A percentile compares a stretch with the other conserved stretches of the same genome.
These are phyloP conservation scores for Huntiella decipiens DNA, from an alignment of 2,329 filamentous ascomycete genomes.

Conservation along the genomic window DNA sequence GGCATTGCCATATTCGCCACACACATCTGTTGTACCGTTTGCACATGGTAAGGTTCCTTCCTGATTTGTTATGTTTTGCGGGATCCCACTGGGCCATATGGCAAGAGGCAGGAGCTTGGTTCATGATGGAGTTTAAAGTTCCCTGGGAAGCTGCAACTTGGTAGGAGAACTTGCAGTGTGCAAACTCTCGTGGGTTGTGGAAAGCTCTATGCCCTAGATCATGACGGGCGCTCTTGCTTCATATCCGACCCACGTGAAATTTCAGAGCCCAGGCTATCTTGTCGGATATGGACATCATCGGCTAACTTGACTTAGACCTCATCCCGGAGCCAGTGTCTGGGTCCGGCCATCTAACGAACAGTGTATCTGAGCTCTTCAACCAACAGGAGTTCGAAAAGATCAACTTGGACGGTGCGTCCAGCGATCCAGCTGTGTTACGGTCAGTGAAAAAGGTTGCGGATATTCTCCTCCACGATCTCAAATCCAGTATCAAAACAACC, in stretches of 20 bases:
- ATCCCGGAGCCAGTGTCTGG: conserved; percentile 46
- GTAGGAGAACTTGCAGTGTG: not conserved
- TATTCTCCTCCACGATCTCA: conserved; percentile 56
- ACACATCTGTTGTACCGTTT: conserved; percentile 64
- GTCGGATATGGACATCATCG: no score
- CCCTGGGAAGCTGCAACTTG: not conserved
- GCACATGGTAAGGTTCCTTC: conserved; percentile 38
- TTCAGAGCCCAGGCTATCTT: no score
- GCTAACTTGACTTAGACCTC: conserved; percentile 28
- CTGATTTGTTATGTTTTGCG: not conserved
- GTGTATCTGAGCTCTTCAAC: conserved; percentile 31
- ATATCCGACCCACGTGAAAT: no score
- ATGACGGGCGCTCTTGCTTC: not conserved
- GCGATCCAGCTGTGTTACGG: conserved; percentile 37
- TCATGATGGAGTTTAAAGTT: not conserved
- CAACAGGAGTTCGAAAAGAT: conserved; percentile 43
- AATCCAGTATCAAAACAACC: conserved; percentile 48
- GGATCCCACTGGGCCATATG: no score
- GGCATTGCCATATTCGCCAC: conserved; percentile 64
- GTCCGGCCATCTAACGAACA: conserved; percentile 31
- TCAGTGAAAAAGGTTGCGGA: conserved; percentile 52
- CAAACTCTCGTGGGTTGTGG: no score
- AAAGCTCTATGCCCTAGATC: not conserved
- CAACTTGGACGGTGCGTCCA: conserved; percentile 45
- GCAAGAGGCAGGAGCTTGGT: no score